Evolutionary conservation across 148 eudicot genomes (phyloP), one percentile per base, ranked within the genome.

Genomic region (Mesembryanthemum crystallinum): DNA sequence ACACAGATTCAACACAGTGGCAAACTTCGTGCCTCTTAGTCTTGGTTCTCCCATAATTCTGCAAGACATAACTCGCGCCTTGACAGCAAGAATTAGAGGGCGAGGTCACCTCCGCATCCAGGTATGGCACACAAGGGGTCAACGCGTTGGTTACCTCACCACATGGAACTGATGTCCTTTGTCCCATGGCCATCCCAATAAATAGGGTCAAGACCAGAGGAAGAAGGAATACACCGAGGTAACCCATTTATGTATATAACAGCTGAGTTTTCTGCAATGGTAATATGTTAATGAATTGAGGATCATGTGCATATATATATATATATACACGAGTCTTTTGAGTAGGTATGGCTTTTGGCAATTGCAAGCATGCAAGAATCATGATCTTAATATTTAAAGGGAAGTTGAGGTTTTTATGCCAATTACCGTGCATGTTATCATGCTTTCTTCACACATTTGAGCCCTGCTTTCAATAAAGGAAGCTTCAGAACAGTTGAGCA

Each of bases 61-160:
- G 43, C 28, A 21, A 60, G 15, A 69, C 67, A 52, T 30, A 32
- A 51, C 68, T 69, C 27, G 45, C 55, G 6, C 83, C 83, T 58
- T 71, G 67, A 27, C 79, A 80, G 49, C 83, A 80, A 6, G 23
- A 9, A 15, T 29, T 20, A 1, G 80, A 71, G 21, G 83, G 83
- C 5, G 76, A 58, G 17, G 73, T 14, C 32, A 4, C 23, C 65
- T 75, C 65, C 7, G 27, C 25, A 29, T 72, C 30, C 18, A 80
- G 73, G 57, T 71, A 80, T 27, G 79, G 18, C 29, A 80, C 54
- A 23, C 83, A 80, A 3, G 83, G 76, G 25, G 18, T 71, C 43
- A 80, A 52, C n/a, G 71, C 60, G 5, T 71, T 69, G 64, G 65
- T 8, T 1, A 80, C 83, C 37, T 10, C 5, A 27, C n/a, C 17